Base-by-base conservation (phyloP, 2,329 filamentous ascomycete genomes). In the Tothia fuscella region DNA sequence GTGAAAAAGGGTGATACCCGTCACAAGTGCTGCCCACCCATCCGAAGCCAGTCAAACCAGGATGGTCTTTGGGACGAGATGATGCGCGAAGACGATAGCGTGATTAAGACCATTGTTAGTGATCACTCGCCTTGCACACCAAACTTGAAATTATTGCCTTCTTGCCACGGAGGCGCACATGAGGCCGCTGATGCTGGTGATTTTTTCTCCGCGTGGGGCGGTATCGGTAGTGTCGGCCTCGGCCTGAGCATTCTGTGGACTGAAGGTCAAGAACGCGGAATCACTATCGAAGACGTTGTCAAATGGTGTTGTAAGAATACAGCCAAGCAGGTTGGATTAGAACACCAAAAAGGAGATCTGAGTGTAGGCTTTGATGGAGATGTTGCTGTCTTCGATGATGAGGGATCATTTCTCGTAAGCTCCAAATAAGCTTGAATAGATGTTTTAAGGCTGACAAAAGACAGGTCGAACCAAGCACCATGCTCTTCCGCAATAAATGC, bases 61-160 rank as follows among this genome's bases (percentile, higher is more conserved):
- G 82, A 93, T 53, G 74, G 74, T 1, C 71, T 98, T 1, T 98
- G 91, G 91, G 72, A 74, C 6, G 91, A 96, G 61, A 68, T 98
- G 6, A 38, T 45, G n/a, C 66, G 70, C 25, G 68, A 70, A 51
- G 54, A 65, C 0, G 78, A 88, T 53, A 85, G 85, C 7, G 85
- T 93, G 49, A 88, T 98, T 60, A 75, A 78, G 55, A 96, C 91
- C 1, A 74, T 98, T 22, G 91, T 98, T 2, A 93, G 83, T 0
- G 91, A 96, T 57, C 91, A 98, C 67, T 93, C 85, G 4, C 91
- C 91, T 5, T 96, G 91, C 68, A 96, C 91, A 3, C 89, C 91
- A 0, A 80, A 94, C 56, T 72, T 98, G 41, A 98, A 98, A 62
- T 74, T 93, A 14, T 74, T 95, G 0, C 88, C 89, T 0, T 60